Evolutionary conservation across 2,329 filamentous ascomycete genomes (phyloP).

Genomic region (Dothidotthia symphoricarpi): DNA sequence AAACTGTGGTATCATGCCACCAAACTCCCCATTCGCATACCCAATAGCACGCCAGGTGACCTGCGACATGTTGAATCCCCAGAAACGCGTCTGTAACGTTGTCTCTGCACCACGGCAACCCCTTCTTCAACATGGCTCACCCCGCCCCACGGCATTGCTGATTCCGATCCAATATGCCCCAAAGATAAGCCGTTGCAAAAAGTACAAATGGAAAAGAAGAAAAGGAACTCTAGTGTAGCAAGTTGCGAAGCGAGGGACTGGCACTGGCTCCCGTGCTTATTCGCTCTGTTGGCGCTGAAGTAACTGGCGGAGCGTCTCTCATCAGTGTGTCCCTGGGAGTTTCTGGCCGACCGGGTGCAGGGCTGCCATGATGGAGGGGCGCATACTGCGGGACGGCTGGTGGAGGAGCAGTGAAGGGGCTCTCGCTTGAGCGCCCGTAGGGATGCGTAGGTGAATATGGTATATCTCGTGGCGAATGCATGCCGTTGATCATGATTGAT

Average conservation of each 20-base stretch:
- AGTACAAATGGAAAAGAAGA: slow-evolving; percentile 10
- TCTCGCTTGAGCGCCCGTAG: slow-evolving; percentile 37
- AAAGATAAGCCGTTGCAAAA: slow-evolving; percentile 9
- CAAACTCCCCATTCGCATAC: slow-evolving; percentile 18
- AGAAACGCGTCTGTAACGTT: neutral
- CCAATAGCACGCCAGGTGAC: slow-evolving; percentile 16
- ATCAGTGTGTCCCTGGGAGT: slow-evolving; percentile 38
- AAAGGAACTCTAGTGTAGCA: slow-evolving; percentile 44
- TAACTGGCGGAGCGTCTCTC: slow-evolving; percentile 30
- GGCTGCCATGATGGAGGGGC: slow-evolving; percentile 33
- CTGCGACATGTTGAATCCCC: neutral
- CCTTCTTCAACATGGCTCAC: slow-evolving; percentile 1
- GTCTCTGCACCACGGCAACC: slow-evolving; percentile 9
- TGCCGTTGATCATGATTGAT: slow-evolving; percentile 37
- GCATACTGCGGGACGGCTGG: slow-evolving; percentile 25
- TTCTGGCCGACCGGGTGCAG: slow-evolving; percentile 34
- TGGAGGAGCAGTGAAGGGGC: slow-evolving; percentile 35
- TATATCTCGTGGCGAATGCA: slow-evolving; percentile 39
- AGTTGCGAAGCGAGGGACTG: slow-evolving; percentile 49
- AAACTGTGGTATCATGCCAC: slow-evolving; percentile 36
- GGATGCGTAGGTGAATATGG: slow-evolving; percentile 40
- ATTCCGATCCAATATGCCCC: slow-evolving; percentile 23
- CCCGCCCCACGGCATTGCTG: slow-evolving; percentile 15
- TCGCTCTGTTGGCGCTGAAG: slow-evolving; percentile 30
- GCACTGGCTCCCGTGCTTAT: slow-evolving; percentile 45